Base-by-base conservation (phyloP, 2,329 filamentous ascomycete genomes). In the Neoarthrinium moseri region DNA sequence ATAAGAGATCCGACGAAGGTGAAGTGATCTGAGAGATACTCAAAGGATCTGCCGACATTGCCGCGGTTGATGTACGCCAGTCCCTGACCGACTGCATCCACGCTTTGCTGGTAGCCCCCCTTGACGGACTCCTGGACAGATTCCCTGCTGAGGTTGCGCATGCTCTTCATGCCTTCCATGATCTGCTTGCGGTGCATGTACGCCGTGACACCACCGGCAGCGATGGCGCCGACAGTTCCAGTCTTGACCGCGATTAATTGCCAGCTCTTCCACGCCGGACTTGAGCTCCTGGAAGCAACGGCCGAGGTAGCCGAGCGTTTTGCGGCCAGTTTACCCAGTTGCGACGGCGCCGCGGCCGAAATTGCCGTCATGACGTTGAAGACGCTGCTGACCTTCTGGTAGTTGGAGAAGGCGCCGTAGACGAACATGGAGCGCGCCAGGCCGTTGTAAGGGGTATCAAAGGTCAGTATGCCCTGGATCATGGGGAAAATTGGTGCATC, bases 1-100 rank as follows among this genome's bases (percentile, higher is more conserved):
- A 90, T 78, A 2, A 96, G 74, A 36, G 87, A 85, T 0, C 89
- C 89, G 2, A 95, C 86, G 57, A 95, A 96, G 27, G 89, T 88
- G 42, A 95, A 80, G 64, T 96, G 91, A 13, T 86, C 87, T 0
- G 85, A 83, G 4, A 91, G 81, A 84, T 89, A 95, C 15, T 77
- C 79, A 54, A 89, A 86, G 1, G 89, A 88, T 45, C 83, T 77
- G 3, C 83, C 83, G 2, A 81, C 77, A 33, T 76, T 80, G 12
- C 77, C 77, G 6, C 75, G 69, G 58, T 80, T 81, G 59, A 81
- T 70, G 51, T 81, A 81, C 10, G 76, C 76, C 7, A 80, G 67
- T 2, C 75, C 77, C 49, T 80, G 75, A 11, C 74, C 75, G 20
- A 78, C 62, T 3, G 72, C 66, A 45, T 73, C 75, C 24, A 78